Evolutionary conservation across 1,284 basidiomycete species (phyloP), one percentile per base, ranked within the genome.

Genomic region (Malassezia vespertilionis): DNA sequence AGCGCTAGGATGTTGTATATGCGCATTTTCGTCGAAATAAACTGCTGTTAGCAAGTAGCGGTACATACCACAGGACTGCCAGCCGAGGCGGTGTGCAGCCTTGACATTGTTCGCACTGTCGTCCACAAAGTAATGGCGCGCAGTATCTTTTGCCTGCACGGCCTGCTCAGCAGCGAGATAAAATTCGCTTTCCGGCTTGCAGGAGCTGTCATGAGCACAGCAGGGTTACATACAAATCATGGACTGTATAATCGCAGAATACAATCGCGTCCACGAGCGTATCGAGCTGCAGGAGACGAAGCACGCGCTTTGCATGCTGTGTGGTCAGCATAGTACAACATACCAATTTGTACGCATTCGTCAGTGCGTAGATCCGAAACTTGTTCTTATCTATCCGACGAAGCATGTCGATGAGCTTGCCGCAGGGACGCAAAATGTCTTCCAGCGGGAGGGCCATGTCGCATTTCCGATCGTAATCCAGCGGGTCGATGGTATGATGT

Each of bases 391-490:
- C 84, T 33, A 90, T 79, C 61, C 86, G 83, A 61, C 81, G 69
- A 30, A 90, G 76, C 9, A 90, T 75, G 57, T 80, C 77, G 21
- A 80, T 79, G 21, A 85, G 69, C 10, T 65, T 64, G 7, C 79
- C 77, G 61, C 83, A 76, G 11, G 82, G 84, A 23, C 76, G 75
- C 53, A 90, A 80, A 73, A 84, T 81, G 1, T 82, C 76, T 61
- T 90, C 86, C 9, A 90, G 75, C 3, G 86, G 86, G 12, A 90
- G 74, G 12, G 83, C 79, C 4, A 82, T 82, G 58, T 90, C 86
- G 69, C 85, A 89, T 71, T 83, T 80, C 45, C 73, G 74, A 72
- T 90, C 84, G 66, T 88, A 90, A 65, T 89, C 86, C 45, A 89
- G 71, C 7, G 85, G 82, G 70, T 90, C 86, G 63, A 88, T 80